Base-by-base conservation (phyloP, 1,139 yeast species). In the Pichia sp. region DNA sequence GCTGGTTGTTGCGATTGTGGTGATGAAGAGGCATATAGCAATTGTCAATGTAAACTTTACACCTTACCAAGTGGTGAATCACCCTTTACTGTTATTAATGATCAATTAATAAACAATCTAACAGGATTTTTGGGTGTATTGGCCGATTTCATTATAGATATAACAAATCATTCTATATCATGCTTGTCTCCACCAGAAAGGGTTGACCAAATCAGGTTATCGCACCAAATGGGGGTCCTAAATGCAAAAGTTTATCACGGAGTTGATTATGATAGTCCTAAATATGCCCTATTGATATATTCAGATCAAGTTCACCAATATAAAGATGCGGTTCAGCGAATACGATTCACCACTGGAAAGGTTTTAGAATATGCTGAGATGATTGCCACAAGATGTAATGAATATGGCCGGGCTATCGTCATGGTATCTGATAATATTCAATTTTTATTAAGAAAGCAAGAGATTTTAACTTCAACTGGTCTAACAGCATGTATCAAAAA, bases 1-100 rank as follows among this genome's bases (percentile, higher is more conserved):
- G 96, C 97, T 4, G 97, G 97, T 0, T 91, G 91, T 6, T 81
- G 86, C 65, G 86, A 81, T 61, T 81, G 86, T 66, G 85, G 86
- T 2, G 86, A 81, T 61, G 83, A 83, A 0, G 84, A 80, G 61
- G 85, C 85, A 2, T 81, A 84, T 80, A 72, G 72, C 41, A 69
- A 74, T 2, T 68, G 73, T 50, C 58, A 63, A 9, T 81, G 85
- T 54, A 66, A 69, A 46, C 66, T 74, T 53, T 70, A 67, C 36
- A 57, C 53, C 4, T 16, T 8, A 31, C 63, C 24, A 1, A 42
- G 46, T 6, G 6, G 14, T 1, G 17, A 14, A 6, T 9, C 9
- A 3, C 8, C 46, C 1, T 14, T 34, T 10, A 46, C 59, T 5
- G 8, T 65, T 1, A 61, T 79, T 17, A 77, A 83, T 1, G 61